A percentile compares a stretch with the other conserved stretches of the same genome.
Conservation (phyloP, 352 stramenopile species). For the Pythium aquatile region DNA sequence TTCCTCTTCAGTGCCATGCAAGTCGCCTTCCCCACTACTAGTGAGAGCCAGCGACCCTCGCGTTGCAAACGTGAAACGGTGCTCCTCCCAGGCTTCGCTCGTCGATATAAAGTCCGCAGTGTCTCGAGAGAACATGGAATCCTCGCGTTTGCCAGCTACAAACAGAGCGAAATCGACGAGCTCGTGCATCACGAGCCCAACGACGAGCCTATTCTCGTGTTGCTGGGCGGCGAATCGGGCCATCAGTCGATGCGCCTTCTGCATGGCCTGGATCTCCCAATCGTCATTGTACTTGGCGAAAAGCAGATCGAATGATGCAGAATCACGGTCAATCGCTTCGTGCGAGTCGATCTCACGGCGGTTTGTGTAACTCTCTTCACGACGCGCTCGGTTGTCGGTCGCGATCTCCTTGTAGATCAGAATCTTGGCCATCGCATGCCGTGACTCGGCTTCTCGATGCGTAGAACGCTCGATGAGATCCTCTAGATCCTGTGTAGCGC, state of each 20-base stretch:
- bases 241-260: constrained; percentile 32
- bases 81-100: constrained; percentile 51
- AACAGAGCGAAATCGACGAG: constrained; percentile 60
- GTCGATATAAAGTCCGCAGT: constrained; percentile 37
- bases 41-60: not conserved
- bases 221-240: constrained; percentile 38
- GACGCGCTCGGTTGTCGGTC: constrained; percentile 52
- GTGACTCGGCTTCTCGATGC: constrained; percentile 41
- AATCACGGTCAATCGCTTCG: constrained; percentile 53
- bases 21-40: not conserved
- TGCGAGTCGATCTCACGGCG: constrained; percentile 46
- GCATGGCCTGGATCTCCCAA: constrained; percentile 39
- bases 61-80: constrained; percentile 45
- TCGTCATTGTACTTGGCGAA: constrained; percentile 68
- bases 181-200: constrained; percentile 37
- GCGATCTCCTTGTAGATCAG: constrained; percentile 68
- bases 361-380: constrained; percentile 46
- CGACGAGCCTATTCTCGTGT: constrained; percentile 49
- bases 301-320: constrained; percentile 46
- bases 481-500: constrained; percentile 27
- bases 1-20: not conserved
- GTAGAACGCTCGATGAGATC: constrained; percentile 45
- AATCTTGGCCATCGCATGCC: constrained; percentile 44
- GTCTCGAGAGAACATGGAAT: constrained; percentile 39
- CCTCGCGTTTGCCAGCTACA: constrained; percentile 47